A percentile compares a stretch with the other conserved stretches of the same genome.
phyloP scores from a whole-genome alignment of 306 rosid genomes.

The Oxytropis ochrocephala region DNA sequence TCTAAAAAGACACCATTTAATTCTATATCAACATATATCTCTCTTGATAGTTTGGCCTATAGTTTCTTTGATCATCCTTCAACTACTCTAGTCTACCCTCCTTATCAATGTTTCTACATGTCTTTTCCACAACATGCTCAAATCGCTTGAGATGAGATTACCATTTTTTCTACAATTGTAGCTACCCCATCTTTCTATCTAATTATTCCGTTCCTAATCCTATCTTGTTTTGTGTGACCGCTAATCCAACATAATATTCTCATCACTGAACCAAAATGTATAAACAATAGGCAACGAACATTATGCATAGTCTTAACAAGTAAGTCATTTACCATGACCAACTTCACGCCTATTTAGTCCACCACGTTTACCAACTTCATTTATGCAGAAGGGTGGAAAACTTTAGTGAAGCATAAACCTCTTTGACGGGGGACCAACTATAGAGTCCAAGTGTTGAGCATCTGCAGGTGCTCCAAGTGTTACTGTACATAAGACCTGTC shows the following conservation, averaged over 20 bases:
- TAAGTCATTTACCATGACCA: conserved; percentile 78
- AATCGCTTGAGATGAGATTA: background rate
- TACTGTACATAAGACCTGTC: conserved; percentile 89
- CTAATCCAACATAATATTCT: background rate
- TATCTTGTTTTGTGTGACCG: background rate
- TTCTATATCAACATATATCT: background rate
- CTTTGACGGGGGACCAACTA: conserved; percentile 82
- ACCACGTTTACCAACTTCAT: conserved; percentile 85
- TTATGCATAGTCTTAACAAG: background rate
- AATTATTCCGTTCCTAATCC: background rate
- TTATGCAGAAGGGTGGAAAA: conserved; percentile 90
- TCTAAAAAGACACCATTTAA: background rate
- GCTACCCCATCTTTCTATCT: background rate
- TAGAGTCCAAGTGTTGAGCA: conserved; percentile 84
- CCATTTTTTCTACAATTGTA: background rate
- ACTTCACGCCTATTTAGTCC: conserved; percentile 98
- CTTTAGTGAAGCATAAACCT: conserved; percentile 99
- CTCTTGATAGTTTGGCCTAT: background rate
- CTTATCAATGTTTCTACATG: background rate
- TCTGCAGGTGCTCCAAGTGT: conserved; percentile 94
- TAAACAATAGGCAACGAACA: background rate
- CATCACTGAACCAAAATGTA: background rate
- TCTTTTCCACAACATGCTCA: background rate
- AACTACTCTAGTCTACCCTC: background rate
- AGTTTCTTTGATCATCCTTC: background rate